These are phyloP conservation scores for Penicillium cinerascens DNA, from an alignment of 495 filamentous ascomycete species.

Conservation along the genomic window DNA sequence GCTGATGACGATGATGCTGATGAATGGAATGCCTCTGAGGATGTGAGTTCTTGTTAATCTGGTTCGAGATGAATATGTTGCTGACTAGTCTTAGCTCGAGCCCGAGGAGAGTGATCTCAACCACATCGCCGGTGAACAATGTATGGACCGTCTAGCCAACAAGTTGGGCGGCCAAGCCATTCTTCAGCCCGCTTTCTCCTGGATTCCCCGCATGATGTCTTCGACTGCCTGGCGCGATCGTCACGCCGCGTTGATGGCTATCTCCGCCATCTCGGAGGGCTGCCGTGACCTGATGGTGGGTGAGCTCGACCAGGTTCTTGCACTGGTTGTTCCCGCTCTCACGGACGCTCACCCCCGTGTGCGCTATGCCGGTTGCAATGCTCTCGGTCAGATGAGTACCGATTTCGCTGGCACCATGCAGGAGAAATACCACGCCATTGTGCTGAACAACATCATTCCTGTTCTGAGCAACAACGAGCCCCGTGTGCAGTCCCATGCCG, in stretches of 20 bases:
- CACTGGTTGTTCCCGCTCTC: slow-evolving; percentile 89
- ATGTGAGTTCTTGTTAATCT: slow-evolving; percentile 61
- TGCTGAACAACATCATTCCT: slow-evolving; percentile 86
- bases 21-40: slow-evolving; percentile 91
- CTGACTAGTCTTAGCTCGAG: slow-evolving; percentile 60
- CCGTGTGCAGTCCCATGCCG: slow-evolving; percentile 94
- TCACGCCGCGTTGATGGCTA: slow-evolving; percentile 97
- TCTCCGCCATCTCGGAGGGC: slow-evolving; percentile 97
- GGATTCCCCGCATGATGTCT: slow-evolving; percentile 97
- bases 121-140: slow-evolving; percentile 97
- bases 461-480: slow-evolving; percentile 88
- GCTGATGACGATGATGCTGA: slow-evolving; percentile 90
- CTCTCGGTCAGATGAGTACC: slow-evolving; percentile 99
- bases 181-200: slow-evolving; percentile 89
- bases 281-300: slow-evolving; percentile 94
- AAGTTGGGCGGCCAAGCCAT: slow-evolving; percentile 87
- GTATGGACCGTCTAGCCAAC: slow-evolving; percentile 97
- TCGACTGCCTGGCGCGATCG: slow-evolving; percentile 93
- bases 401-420: slow-evolving; percentile 99
- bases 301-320: slow-evolving; percentile 89
- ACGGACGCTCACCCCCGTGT: slow-evolving; percentile 90
- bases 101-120: slow-evolving; percentile 95
- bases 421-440: slow-evolving; percentile 82
- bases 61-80: background rate
- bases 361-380: slow-evolving; percentile 97